Conservation (phyloP, 2,329 filamentous ascomycete genomes). For the Botrytis sinoallii region DNA sequence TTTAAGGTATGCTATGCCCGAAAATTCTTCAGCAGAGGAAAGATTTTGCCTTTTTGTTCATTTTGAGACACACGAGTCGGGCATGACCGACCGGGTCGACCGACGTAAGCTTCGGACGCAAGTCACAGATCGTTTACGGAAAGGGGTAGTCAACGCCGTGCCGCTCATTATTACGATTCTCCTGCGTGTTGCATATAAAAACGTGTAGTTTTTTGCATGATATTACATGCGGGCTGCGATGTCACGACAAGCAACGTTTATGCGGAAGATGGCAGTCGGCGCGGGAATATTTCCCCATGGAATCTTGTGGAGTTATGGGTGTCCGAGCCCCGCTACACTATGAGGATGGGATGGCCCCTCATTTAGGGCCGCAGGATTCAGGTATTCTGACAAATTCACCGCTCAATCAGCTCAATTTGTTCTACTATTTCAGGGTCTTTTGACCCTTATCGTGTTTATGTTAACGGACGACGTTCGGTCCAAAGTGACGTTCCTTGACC, state of each 20-base stretch:
- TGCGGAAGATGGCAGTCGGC: not conserved
- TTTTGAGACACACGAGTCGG: not conserved
- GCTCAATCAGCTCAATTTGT: not conserved
- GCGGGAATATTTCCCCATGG: conserved; percentile 16
- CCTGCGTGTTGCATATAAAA: not conserved
- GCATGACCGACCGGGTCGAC: not conserved
- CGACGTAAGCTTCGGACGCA: not conserved
- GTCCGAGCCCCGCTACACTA: not conserved
- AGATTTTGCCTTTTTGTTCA: not conserved
- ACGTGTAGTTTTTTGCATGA: not conserved
- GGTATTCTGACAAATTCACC: not conserved
- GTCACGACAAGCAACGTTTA: not conserved
- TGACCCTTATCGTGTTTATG: not conserved
- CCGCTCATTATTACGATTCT: not conserved
- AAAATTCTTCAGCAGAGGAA: conserved; percentile 1
- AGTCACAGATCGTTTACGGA: conserved; percentile 16
- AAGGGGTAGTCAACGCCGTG: conserved; percentile 10
- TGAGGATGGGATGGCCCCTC: conserved; percentile 2
- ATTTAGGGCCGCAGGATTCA: conserved; percentile 14
- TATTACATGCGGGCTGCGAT: not conserved
- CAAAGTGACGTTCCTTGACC: not conserved
- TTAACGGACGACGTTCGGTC: not conserved
- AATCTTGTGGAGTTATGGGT: not conserved
- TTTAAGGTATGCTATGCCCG: not conserved
- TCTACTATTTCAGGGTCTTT: not conserved